Evolutionary conservation across 2,329 filamentous ascomycete species (phyloP).

Genomic region (Exophiala calicioides): DNA sequence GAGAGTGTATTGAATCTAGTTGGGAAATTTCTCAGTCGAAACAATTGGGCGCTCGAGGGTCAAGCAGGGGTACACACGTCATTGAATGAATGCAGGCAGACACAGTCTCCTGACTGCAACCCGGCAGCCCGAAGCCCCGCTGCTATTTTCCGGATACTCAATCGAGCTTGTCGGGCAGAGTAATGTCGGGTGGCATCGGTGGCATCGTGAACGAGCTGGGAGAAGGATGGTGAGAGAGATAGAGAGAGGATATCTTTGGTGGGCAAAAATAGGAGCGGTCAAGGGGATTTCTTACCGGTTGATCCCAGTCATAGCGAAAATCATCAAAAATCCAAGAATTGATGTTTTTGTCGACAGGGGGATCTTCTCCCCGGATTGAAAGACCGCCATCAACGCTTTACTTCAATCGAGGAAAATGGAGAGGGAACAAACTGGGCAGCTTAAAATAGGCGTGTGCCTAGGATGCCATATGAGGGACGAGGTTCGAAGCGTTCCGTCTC

Average conservation of each 20-base stretch:
- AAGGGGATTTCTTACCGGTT: constrained; percentile 2
- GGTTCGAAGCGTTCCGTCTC: too few relatives aligned
- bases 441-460: too few relatives aligned
- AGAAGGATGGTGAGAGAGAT: constrained; percentile 32
- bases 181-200: constrained; percentile 41
- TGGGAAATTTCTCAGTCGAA: constrained; percentile 13
- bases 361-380: too few relatives aligned
- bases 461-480: too few relatives aligned
- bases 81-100: constrained; percentile 60
- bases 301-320: not conserved
- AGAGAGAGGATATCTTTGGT: not conserved
- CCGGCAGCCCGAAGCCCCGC: constrained; percentile 46
- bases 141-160: constrained; percentile 50
- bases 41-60: constrained; percentile 8
- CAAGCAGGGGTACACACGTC: too few relatives aligned
- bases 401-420: too few relatives aligned
- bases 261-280: too few relatives aligned
- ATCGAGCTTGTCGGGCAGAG: constrained; percentile 5
- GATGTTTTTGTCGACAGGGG: too few relatives aligned
- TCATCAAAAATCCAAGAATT: too few relatives aligned
- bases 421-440: too few relatives aligned
- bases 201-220: constrained; percentile 48
- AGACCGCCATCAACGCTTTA: too few relatives aligned
- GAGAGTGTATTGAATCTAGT: constrained; percentile 39
- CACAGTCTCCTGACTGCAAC: constrained; percentile 50